Evolutionary conservation across 208 protist genomes (phyloP).

Genomic region (Crithidia bombi): DNA sequence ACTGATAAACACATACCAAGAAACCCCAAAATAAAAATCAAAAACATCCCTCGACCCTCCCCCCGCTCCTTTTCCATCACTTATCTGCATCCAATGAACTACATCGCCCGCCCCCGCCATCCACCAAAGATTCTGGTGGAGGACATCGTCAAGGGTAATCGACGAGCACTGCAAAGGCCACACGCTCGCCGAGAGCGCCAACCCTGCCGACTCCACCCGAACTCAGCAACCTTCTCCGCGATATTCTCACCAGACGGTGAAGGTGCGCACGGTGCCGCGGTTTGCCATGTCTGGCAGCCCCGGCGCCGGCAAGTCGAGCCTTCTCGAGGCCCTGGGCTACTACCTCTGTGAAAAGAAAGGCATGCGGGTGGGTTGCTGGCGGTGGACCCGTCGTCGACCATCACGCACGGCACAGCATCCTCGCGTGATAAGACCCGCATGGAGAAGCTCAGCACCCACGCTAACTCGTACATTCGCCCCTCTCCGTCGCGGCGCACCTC

Average conservation of each 20-base stretch:
- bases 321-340: slow-evolving; percentile 90
- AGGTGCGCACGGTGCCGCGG: slow-evolving; percentile 52
- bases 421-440: slow-evolving; percentile 97
- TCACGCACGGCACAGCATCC: slow-evolving; percentile 92
- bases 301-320: slow-evolving; percentile 94
- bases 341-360: slow-evolving; percentile 52
- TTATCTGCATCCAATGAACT: slow-evolving; percentile 32
- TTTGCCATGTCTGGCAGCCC: slow-evolving; percentile 94
- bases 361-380: slow-evolving; percentile 81
- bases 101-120: slow-evolving; percentile 29
- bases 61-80: background rate
- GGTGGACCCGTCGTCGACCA: slow-evolving; percentile 91
- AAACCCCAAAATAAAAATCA: background rate
- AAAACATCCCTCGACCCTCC: too few species aligned
- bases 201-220: slow-evolving; percentile 34
- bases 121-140: slow-evolving; percentile 30
- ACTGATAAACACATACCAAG: background rate
- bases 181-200: slow-evolving; percentile 69
- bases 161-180: slow-evolving; percentile 65
- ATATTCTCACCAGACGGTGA: slow-evolving; percentile 40
- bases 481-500: slow-evolving; percentile 92
- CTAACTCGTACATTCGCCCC: slow-evolving; percentile 91
- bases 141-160: slow-evolving; percentile 49
- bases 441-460: slow-evolving; percentile 80
- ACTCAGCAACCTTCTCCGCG: slow-evolving; percentile 41